Base-by-base conservation (phyloP, 2,329 filamentous ascomycete genomes). In the Didymella segeticola region DNA sequence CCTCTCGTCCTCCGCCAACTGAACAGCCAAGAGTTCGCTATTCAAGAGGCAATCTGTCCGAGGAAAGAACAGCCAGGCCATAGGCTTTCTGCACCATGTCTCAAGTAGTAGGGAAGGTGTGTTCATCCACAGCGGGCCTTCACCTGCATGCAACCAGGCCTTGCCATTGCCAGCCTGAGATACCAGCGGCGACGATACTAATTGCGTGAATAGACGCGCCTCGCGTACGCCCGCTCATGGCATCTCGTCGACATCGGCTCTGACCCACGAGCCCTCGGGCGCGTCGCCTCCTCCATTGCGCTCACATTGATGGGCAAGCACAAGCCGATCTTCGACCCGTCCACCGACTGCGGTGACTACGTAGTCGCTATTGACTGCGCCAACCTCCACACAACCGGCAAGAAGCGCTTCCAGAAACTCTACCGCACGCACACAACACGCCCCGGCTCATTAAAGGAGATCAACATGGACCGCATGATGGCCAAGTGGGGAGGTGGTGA, bases 311-410 rank as follows among this genome's bases (percentile, higher is more conserved):
- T 98, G 93, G 95, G 95, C 79, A 99, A 99, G 83, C 89, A 99
- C 84, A 99, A 99, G 80, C 95, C 95, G 19, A 96, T 95, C 76
- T 99, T 87, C 80, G 91, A 98, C 78, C 95, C 95, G 1, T 96
- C 92, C 19, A 97, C 93, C 57, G 95, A 99, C 82, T 98, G 95
- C 83, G 95, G 95, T 66, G 95, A 99, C 85, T 99, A 99, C 77
- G 93, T 99, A 11, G 93, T 99, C 1, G 93, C 95, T 45, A 91
- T 91, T 30, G 88, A 92, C 75, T 98, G 95, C 81, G 85, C 89
- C 33, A 87, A 93, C 41, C 82, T 99, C 43, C 87, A 93, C 79
- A 89, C 87, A 1, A 98, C 95, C 7, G 95, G 95, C 63, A 90
- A 90, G 75, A 99, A 99, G 81, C 89, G 87, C 75, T 88, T 86